Evolutionary conservation across 169 alveolate genomes (phyloP).

Genomic region (Plasmodium malariae): DNA sequence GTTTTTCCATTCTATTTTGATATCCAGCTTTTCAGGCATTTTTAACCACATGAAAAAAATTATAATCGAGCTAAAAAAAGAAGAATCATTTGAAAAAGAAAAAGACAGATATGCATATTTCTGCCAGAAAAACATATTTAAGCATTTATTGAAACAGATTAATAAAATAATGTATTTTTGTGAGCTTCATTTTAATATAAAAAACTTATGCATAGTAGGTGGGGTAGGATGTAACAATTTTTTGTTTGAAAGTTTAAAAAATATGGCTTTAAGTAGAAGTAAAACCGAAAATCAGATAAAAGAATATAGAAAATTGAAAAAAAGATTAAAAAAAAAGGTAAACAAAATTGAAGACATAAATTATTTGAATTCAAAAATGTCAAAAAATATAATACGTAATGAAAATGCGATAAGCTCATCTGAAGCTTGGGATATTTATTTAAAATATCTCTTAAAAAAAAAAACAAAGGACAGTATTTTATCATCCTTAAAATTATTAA

Average conservation of each 20-base stretch:
- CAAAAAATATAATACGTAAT: conserved; percentile 11
- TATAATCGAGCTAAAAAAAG: conserved; percentile 23
- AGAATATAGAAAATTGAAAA: conserved; percentile 49
- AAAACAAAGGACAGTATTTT: conserved; percentile 24
- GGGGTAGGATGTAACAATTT: conserved; percentile 71
- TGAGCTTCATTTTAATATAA: conserved; percentile 68
- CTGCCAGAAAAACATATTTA: conserved; percentile 46
- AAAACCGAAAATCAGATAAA: conserved; percentile 33
- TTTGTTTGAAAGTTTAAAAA: conserved; percentile 31
- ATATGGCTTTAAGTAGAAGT: conserved; percentile 20
- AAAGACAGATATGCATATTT: conserved; percentile 67
- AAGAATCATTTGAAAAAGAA: conserved; percentile 59
- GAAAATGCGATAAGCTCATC: conserved; percentile 29
- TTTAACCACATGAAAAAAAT: conserved; percentile 60
- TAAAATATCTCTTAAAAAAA: conserved; percentile 52
- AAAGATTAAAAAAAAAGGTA: conserved; percentile 54
- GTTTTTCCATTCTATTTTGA: neutral
- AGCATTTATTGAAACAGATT: conserved; percentile 46
- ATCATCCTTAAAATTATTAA: conserved; percentile 32
- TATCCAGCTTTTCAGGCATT: conserved; percentile 52
- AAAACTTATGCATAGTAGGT: conserved; percentile 62
- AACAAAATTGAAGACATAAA: conserved; percentile 42
- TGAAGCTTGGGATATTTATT: conserved; percentile 40
- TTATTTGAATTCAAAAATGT: neutral
- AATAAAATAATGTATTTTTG: conserved; percentile 71